phyloP scores from a whole-genome alignment of 2,329 filamentous ascomycete genomes.

The Colletotrichum paranaense region DNA sequence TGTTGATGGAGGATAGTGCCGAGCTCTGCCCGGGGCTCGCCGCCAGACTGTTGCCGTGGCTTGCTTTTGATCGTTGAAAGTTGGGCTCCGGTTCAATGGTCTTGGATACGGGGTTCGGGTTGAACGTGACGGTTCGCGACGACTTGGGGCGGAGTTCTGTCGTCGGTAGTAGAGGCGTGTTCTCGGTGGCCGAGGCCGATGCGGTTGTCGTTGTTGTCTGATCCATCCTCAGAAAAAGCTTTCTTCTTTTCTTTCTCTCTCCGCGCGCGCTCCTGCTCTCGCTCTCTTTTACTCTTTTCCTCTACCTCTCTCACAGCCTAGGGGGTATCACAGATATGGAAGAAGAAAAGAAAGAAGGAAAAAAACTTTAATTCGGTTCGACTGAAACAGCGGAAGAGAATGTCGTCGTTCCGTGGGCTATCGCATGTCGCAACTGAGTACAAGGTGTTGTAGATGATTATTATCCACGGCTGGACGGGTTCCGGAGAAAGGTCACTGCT shows the following conservation, averaged over 20 bases:
- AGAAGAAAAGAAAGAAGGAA: background rate
- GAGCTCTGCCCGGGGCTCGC: constrained; percentile 52
- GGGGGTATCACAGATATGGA: constrained; percentile 25
- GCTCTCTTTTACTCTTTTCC: no score
- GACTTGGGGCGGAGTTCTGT: constrained; percentile 54
- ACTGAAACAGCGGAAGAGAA: background rate
- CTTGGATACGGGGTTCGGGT: constrained; percentile 73
- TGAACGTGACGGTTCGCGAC: constrained; percentile 80
- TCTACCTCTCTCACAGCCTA: background rate
- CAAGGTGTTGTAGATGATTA: constrained; percentile 1
- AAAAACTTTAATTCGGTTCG: background rate
- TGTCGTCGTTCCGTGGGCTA: constrained; percentile 3
- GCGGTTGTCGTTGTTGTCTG: constrained; percentile 30
- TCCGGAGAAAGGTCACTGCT: constrained; percentile 27
- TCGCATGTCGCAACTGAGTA: constrained; percentile 26
- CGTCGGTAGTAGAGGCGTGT: constrained; percentile 49
- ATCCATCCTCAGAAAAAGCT: constrained; percentile 32
- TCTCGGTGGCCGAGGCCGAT: constrained; percentile 42
- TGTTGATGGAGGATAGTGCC: constrained; percentile 83
- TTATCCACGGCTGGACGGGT: background rate
- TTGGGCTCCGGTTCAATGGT: constrained; percentile 65
- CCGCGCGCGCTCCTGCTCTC: no score
- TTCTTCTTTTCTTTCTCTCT: background rate
- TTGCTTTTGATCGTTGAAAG: constrained; percentile 43
- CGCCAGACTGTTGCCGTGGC: constrained; percentile 43